Evolutionary conservation across 306 rosid species (phyloP).

Genomic region (Ormosia semicastrata): DNA sequence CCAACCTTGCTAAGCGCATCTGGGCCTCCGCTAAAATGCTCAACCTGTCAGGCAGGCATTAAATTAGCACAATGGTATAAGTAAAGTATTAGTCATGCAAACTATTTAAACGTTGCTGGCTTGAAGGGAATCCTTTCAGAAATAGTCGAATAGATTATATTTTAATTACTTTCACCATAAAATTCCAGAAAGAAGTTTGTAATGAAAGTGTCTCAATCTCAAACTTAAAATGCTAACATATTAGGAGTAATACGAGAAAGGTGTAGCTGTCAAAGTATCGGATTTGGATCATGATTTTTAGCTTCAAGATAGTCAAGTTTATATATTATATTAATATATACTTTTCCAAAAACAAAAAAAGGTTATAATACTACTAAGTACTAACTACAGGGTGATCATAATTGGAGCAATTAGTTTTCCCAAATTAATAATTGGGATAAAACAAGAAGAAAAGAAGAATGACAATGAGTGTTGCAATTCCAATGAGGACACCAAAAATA

Average conservation of each 20-base stretch:
- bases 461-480: background rate
- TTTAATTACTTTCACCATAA: background rate
- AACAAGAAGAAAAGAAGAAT: background rate
- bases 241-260: background rate
- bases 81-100: background rate
- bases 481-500: background rate
- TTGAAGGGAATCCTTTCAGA: background rate
- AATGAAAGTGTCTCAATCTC: background rate
- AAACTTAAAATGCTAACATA: background rate
- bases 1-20: slow-evolving; percentile 80
- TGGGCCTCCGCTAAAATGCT: slow-evolving; percentile 76
- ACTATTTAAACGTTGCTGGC: background rate
- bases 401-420: background rate
- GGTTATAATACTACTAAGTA: background rate
- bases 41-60: slow-evolving; percentile 54
- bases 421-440: background rate
- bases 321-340: no score
- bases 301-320: background rate
- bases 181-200: background rate
- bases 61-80: slow-evolving; percentile 7
- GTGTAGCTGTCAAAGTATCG: background rate
- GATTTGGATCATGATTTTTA: background rate
- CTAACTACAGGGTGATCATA: background rate
- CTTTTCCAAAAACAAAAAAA: background rate
- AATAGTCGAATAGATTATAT: background rate